Conservation (phyloP, 2,329 filamentous ascomycete species). For the Alternaria metachromatica region DNA sequence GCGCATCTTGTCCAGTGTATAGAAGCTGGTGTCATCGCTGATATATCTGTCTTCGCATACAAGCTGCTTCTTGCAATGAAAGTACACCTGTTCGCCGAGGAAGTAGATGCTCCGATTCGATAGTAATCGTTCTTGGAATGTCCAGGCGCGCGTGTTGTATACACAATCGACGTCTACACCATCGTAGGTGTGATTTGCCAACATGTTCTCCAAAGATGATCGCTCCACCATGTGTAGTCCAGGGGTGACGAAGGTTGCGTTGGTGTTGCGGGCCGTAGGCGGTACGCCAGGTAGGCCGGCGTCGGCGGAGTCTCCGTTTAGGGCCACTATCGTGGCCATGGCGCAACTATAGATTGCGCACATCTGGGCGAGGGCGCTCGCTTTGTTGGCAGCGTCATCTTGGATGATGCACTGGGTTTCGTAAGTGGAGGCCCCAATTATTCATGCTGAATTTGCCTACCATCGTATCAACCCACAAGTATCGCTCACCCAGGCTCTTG, state of each 20-base stretch:
- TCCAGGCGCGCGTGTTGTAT: constrained; percentile 15
- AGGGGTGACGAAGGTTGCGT: not conserved
- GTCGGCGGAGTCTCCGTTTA: constrained; percentile 4
- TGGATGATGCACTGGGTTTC: constrained; percentile 3
- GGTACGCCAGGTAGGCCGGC: constrained; percentile 1
- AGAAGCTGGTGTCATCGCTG: not conserved
- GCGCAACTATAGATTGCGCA: constrained; percentile 9
- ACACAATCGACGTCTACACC: not conserved
- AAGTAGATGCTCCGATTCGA: constrained; percentile 14
- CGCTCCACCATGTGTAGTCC: constrained; percentile 5
- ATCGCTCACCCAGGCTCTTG: constrained; percentile 5
- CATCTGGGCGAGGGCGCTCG: constrained; percentile 1
- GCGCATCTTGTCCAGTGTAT: constrained; percentile 2
- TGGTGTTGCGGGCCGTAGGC: constrained; percentile 3
- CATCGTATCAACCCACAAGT: constrained; percentile 11
- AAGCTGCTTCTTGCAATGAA: constrained; percentile 6
- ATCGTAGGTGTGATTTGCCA: constrained; percentile 1
- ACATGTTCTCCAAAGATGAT: not conserved
- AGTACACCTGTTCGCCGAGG: constrained; percentile 4
- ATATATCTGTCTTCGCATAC: not conserved
- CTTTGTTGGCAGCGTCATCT: constrained; percentile 6
- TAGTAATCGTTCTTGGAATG: constrained; percentile 15
- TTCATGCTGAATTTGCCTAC: not conserved
- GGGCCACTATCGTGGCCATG: constrained; percentile 2
- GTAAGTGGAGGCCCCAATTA: not conserved